Conservation (phyloP, 2,329 filamentous ascomycete genomes). For the Alternaria brassicae region DNA sequence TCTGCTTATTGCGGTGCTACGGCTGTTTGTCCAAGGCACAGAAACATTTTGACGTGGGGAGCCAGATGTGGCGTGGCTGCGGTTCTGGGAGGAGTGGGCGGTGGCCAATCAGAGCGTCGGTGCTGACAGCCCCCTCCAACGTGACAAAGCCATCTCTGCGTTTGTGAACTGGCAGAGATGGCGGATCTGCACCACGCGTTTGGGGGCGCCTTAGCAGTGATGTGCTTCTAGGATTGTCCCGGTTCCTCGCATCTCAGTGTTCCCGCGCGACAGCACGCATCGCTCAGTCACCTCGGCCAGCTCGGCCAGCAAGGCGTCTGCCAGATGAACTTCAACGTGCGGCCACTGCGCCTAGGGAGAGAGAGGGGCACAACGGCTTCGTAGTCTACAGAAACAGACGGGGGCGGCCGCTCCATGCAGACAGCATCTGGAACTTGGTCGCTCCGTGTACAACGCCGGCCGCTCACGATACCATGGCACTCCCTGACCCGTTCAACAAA, state of each 20-base stretch:
- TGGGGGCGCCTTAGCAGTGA: constrained; percentile 29
- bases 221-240: constrained; percentile 38
- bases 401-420: too few species aligned
- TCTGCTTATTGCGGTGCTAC: constrained; percentile 31
- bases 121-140: constrained; percentile 15
- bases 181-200: constrained; percentile 30
- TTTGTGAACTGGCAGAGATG: constrained; percentile 16
- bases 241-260: constrained; percentile 33
- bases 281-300: constrained; percentile 28
- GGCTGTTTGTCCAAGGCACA: constrained; percentile 25
- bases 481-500: too few species aligned
- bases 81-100: constrained; percentile 24
- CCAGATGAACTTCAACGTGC: constrained; percentile 28
- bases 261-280: constrained; percentile 25
- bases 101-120: constrained; percentile 29
- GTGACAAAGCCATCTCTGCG: constrained; percentile 10
- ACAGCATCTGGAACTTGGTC: too few species aligned
- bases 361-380: constrained; percentile 25
- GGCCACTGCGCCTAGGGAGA: constrained; percentile 22
- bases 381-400: constrained; percentile 10
- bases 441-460: too few species aligned
- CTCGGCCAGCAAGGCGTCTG: constrained; percentile 21
- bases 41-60: constrained; percentile 29
- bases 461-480: too few species aligned
- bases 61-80: constrained; percentile 28